Conservation (phyloP, 371 early-diverging fungal species). For the Lichtheimia ornata region DNA sequence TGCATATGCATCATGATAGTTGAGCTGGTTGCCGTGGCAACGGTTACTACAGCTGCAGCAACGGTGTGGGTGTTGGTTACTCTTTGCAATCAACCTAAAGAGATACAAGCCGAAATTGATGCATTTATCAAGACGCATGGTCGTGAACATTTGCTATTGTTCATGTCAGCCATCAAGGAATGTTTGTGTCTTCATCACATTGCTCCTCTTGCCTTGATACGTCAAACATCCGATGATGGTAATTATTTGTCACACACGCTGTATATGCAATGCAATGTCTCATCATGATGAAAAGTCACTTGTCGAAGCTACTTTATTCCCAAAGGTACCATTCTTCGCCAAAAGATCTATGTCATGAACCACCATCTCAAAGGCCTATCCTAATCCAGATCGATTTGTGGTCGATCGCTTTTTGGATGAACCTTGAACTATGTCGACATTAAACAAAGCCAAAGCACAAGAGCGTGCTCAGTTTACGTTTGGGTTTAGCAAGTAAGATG, state of each 20-base stretch:
- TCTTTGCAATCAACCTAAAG: constrained; percentile 15
- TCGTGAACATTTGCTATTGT: constrained; percentile 14
- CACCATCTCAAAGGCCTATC: neutral
- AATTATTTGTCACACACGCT: neutral
- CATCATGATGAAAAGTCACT: neutral
- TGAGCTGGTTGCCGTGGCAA: constrained; percentile 13
- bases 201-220: constrained; percentile 9
- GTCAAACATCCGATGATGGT: constrained; percentile 15
- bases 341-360: constrained; percentile 15
- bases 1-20: constrained; percentile 1
- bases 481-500: constrained; percentile 8
- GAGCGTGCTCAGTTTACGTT: constrained; percentile 12
- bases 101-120: constrained; percentile 15
- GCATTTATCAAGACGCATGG: constrained; percentile 13
- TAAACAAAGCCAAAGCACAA: constrained; percentile 6
- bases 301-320: constrained; percentile 13
- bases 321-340: constrained; percentile 8
- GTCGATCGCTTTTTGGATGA: constrained; percentile 18
- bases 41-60: constrained; percentile 18
- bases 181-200: constrained; percentile 19
- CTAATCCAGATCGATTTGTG: constrained; percentile 9
- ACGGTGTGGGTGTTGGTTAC: constrained; percentile 12
- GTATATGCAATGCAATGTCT: neutral
- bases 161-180: constrained; percentile 17
- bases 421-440: constrained; percentile 1